Evolutionary conservation across 805 yeast genomes (phyloP).

Genomic region (Myxozyma lipomycoides): DNA sequence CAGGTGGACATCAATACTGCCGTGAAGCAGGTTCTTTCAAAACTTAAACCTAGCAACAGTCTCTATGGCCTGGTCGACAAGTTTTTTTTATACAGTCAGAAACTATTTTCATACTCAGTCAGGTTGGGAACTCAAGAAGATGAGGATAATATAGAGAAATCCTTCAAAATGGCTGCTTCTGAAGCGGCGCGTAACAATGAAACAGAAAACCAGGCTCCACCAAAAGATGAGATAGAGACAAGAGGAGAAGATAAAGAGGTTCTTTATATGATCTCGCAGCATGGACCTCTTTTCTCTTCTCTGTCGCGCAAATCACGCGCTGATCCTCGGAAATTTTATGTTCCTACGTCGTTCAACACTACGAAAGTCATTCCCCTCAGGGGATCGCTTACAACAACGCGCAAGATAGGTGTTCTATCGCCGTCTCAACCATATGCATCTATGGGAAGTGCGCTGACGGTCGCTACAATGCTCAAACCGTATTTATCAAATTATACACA

Average conservation of each 20-base stretch:
- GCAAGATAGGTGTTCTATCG: slow-evolving; percentile 18
- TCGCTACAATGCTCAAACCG: slow-evolving; percentile 17
- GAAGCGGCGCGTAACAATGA: slow-evolving; percentile 1
- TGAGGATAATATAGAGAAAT: not conserved
- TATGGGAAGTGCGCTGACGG: slow-evolving; percentile 15
- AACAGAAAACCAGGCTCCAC: not conserved
- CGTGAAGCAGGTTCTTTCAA: slow-evolving; percentile 12
- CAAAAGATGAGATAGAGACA: slow-evolving; percentile 7
- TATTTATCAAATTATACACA: slow-evolving; percentile 30
- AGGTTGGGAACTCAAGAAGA: slow-evolving; percentile 1
- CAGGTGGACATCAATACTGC: slow-evolving; percentile 15
- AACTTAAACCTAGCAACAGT: slow-evolving; percentile 5
- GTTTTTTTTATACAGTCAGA: slow-evolving; percentile 13
- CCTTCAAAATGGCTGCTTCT: slow-evolving; percentile 1
- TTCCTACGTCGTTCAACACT: slow-evolving; percentile 64
- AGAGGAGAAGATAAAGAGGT: slow-evolving; percentile 47
- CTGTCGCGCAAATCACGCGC: slow-evolving; percentile 62
- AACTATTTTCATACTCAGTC: slow-evolving; percentile 9
- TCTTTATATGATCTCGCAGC: slow-evolving; percentile 52
- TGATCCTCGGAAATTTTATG: slow-evolving; percentile 66
- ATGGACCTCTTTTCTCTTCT: slow-evolving; percentile 79
- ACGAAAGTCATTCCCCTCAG: slow-evolving; percentile 59
- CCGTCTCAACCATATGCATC: slow-evolving; percentile 17
- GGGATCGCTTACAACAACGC: slow-evolving; percentile 18
- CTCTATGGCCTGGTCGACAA: slow-evolving; percentile 16